phyloP scores from a whole-genome alignment of 2,329 filamentous ascomycete species.

The Huntiella abstrusa region DNA sequence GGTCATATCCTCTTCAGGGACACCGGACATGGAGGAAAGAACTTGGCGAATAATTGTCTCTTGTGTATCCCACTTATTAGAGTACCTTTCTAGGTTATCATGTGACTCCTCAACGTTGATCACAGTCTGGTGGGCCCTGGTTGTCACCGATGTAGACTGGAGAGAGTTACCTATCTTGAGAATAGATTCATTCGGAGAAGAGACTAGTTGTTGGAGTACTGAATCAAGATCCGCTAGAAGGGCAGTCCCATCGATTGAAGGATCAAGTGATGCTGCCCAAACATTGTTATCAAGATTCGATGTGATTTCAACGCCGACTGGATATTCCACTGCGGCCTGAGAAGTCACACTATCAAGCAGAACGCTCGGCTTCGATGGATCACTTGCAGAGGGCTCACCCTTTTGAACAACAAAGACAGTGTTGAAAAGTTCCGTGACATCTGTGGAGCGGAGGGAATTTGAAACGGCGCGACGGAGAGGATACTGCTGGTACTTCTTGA shows the following conservation, averaged over 20 bases:
- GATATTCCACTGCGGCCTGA: slow-evolving; percentile 52
- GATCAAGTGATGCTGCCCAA: slow-evolving; percentile 57
- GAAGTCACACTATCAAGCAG: neutral
- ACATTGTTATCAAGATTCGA: slow-evolving; percentile 31
- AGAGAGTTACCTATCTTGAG: neutral
- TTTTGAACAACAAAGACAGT: slow-evolving; percentile 33
- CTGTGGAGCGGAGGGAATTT: neutral
- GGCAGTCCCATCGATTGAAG: slow-evolving; percentile 27
- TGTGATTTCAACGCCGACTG: slow-evolving; percentile 68
- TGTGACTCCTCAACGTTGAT: neutral
- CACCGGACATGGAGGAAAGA: slow-evolving; percentile 39
- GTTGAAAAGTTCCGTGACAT: slow-evolving; percentile 27
- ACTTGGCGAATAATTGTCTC: slow-evolving; percentile 26
- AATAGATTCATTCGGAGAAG: neutral
- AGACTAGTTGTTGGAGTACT: neutral
- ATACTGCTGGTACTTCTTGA: slow-evolving; percentile 57
- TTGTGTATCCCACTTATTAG: slow-evolving; percentile 18
- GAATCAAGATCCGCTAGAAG: slow-evolving; percentile 41
- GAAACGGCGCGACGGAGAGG: slow-evolving; percentile 47
- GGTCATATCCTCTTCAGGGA: slow-evolving; percentile 37
- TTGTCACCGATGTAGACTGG: neutral
- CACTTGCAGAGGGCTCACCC: neutral
- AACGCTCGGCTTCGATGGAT: neutral
- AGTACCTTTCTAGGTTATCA: neutral
- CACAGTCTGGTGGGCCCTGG: neutral